Evolutionary conservation across 352 stramenopile genomes (phyloP).

Genomic region (Pythium aristosporum): DNA sequence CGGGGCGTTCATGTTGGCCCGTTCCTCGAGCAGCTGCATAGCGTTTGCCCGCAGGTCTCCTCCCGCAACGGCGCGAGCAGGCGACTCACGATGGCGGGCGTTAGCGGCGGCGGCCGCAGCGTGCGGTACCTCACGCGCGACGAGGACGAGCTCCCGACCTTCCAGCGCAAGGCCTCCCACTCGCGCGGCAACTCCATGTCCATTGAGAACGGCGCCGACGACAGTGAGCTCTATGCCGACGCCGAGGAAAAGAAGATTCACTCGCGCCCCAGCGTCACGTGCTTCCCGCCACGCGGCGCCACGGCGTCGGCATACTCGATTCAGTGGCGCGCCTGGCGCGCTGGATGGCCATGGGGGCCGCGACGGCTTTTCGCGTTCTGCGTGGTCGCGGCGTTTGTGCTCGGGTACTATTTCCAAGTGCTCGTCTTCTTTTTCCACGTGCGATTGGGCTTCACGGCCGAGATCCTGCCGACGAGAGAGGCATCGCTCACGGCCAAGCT

Average conservation of each 20-base stretch:
- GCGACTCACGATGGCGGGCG: conserved; percentile 10
- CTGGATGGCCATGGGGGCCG: conserved; percentile 16
- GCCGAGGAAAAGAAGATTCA: conserved; percentile 26
- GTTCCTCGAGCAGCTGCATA: background rate
- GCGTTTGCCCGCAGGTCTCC: background rate
- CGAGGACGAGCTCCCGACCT: conserved; percentile 25
- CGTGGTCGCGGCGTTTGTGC: conserved; percentile 33
- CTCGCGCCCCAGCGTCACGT: conserved; percentile 8
- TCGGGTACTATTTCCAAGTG: conserved; percentile 72
- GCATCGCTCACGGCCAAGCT: conserved; percentile 42
- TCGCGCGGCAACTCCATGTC: conserved; percentile 25
- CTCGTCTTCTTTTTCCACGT: conserved; percentile 70
- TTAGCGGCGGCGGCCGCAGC: conserved; percentile 1
- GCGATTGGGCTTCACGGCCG: conserved; percentile 50
- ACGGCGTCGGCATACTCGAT: conserved; percentile 1
- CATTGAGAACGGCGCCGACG: conserved; percentile 25
- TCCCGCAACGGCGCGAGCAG: background rate
- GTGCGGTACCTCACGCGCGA: conserved; percentile 25
- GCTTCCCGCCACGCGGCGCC: conserved; percentile 10
- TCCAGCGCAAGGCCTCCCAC: conserved; percentile 26
- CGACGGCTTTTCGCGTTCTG: conserved; percentile 21
- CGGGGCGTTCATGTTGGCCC: background rate
- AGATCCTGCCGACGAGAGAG: conserved; percentile 49
- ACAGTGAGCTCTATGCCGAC: conserved; percentile 21
- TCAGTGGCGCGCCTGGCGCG: conserved; percentile 2